phyloP scores from a whole-genome alignment of 1,139 yeast species.

The Geotrichum australiense region DNA sequence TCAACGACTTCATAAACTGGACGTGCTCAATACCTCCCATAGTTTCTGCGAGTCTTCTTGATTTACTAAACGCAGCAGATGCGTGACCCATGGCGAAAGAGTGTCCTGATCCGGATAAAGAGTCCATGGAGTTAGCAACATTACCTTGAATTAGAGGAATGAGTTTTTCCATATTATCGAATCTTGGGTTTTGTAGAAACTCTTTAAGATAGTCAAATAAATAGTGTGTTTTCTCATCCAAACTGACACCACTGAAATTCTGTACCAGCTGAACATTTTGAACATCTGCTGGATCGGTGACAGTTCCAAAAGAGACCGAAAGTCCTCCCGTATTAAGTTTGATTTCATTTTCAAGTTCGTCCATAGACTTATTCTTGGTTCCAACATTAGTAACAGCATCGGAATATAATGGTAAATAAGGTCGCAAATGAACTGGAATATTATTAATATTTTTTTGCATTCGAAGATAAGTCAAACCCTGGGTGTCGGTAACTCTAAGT shows the following conservation, averaged over 20 bases:
- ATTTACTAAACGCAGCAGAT: conserved; percentile 54
- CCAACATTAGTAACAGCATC: conserved; percentile 83
- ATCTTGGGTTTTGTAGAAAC: conserved; percentile 61
- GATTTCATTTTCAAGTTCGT: conserved; percentile 78
- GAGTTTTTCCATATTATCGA: conserved; percentile 63
- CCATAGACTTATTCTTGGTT: conserved; percentile 60
- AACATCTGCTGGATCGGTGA: conserved; percentile 21
- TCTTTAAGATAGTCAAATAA: conserved; percentile 64
- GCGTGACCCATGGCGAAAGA: conserved; percentile 69
- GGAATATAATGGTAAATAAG: conserved; percentile 68
- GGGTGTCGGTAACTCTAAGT: conserved; percentile 33
- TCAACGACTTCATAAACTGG: conserved; percentile 57
- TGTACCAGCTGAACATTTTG: conserved; percentile 37
- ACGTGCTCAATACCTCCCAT: conserved; percentile 73
- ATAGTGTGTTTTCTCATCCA: conserved; percentile 55
- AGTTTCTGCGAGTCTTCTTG: conserved; percentile 55
- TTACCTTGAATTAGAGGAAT: conserved; percentile 63
- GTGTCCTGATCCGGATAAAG: conserved; percentile 84
- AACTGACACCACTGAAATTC: conserved; percentile 61
- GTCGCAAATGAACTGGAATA: conserved; percentile 53
- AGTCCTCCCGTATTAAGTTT: conserved; percentile 83
- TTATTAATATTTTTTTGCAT: conserved; percentile 45
- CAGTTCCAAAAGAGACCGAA: conserved; percentile 53
- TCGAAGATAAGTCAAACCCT: conserved; percentile 60
- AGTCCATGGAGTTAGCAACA: conserved; percentile 72